Evolutionary conservation across 176 grass and related monocot genomes (phyloP), one percentile per base, ranked within the genome.

Genomic region (Cocos nucifera): DNA sequence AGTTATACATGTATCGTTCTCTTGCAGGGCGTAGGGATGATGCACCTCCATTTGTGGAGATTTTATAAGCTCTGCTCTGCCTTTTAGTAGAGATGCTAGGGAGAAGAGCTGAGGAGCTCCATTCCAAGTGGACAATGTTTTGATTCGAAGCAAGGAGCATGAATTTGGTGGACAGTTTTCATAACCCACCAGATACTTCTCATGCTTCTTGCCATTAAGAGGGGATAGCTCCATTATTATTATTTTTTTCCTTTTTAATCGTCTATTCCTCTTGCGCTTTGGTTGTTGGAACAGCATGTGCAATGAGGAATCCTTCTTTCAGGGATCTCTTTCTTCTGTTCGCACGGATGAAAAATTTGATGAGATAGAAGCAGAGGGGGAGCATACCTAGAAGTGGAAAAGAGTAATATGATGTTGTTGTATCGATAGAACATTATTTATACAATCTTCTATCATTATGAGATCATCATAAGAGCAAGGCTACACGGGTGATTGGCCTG

Each of bases 1-100:
- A 89, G 67, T 53, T 98, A 65, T 98, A 98, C 74, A 81, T 98
- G 88, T 98, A 98, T 53, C 94, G 94, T 0, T 89, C 94, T 50
- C 84, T 98, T 6, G 88, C 78, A n/a, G 88, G 88, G 17, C 85
- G 84, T 26, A 86, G 94, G 68, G 79, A 89, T 50, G 94, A 98
- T 50, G 82, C 73, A 3, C 88, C 88, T 14, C 53, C 78, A 28
- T 93, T 89, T 54, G 94, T 98, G 60, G 80, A 86, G 72, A 98
- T 98, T 62, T 55, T 98, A 21, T 93, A 58, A 77, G 30, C 10
- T 72, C 35, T 63, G 58, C 4, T 18, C 35, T 63, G 58, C 4
- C 21, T 35, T 57, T 14, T 3, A 61, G 62, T 12, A 44, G 35
- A 32, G 26, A 39, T 6, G 20, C 22, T 35, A 21, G 65, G 9